Evolutionary conservation across 2,329 filamentous ascomycete species (phyloP), one percentile per base, ranked within the genome.

Genomic region (Pyrenophora graminea): DNA sequence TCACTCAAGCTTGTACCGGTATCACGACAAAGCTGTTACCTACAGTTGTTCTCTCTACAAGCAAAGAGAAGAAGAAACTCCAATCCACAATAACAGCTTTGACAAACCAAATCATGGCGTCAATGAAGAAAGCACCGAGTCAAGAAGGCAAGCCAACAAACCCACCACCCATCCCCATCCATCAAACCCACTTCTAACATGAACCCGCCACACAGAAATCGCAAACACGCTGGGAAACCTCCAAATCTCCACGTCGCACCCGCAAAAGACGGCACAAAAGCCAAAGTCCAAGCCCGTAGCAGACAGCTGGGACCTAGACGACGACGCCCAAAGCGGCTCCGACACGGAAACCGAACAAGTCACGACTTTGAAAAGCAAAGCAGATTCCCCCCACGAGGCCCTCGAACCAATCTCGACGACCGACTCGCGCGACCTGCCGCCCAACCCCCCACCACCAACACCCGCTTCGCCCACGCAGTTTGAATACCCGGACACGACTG

Each of bases 291-390:
- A 65, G 40, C 63, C 74, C 15, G 76, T 88, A 17, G 83, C 81
- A 45, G 89, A 91, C 58, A 90, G 86, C 37, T 92, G 89, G 89
- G 88, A 30, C 10, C 27, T 30, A 10, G 27, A 91, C 74, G 87
- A 94, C 74, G 88, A 94, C 63, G 89, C 89, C 48, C 79, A 81
- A 27, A 73, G 79, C 10, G 49, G 61, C 39, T 69, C 64, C 3
- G 67, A 70, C 47, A 70, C 70, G 37, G 65, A 72, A 48, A 65
- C 69, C 40, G 61, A 72, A 56, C 36, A 57, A 19, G 30, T 25
- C 27, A 23, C 32, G 36, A 37, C 30, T 18, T 27, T 17, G 23
- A 41, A 34, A 4, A 10, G 2, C 21, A 12, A 17, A 19, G 43
- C 27, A 8, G 27, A 21, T 30, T 48, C 49, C 19, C 49, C 49